Conservation (phyloP, 352 stramenopile species). For the Phytophthora foliorum region DNA sequence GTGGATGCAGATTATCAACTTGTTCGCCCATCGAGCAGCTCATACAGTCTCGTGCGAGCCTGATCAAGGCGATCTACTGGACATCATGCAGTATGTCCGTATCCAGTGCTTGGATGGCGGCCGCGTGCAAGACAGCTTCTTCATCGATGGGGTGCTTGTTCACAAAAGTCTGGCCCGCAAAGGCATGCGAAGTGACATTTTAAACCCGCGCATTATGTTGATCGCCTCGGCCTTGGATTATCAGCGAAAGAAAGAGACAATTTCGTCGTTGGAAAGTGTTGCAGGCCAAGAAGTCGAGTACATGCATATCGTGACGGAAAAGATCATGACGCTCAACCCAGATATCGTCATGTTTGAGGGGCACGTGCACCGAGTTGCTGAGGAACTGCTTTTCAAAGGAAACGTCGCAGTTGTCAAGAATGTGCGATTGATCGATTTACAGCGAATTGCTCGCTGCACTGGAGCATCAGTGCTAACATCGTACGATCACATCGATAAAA, state of each 20-base stretch:
- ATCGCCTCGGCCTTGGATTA: slow-evolving; percentile 88
- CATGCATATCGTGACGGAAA: slow-evolving; percentile 92
- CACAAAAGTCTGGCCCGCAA: slow-evolving; percentile 89
- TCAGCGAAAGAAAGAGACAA: slow-evolving; percentile 85
- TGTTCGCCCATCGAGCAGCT: slow-evolving; percentile 74
- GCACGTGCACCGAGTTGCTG: slow-evolving; percentile 86
- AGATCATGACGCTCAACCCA: slow-evolving; percentile 86
- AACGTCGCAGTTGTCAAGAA: slow-evolving; percentile 90
- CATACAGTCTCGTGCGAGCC: slow-evolving; percentile 72
- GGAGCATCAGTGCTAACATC: slow-evolving; percentile 82
- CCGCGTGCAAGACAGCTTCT: slow-evolving; percentile 84
- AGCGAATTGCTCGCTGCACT: slow-evolving; percentile 82
- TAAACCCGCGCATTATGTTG: slow-evolving; percentile 84
- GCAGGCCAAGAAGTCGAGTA: slow-evolving; percentile 90
- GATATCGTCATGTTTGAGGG: slow-evolving; percentile 90
- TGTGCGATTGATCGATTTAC: slow-evolving; percentile 78
- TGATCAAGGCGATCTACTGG: slow-evolving; percentile 76
- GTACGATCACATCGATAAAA: slow-evolving; percentile 92
- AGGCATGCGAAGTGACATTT: slow-evolving; percentile 83
- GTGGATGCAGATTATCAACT: slow-evolving; percentile 88
- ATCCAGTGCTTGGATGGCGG: slow-evolving; percentile 86
- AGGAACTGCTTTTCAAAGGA: slow-evolving; percentile 81
- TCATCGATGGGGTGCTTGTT: slow-evolving; percentile 90
- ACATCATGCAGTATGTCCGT: slow-evolving; percentile 89
- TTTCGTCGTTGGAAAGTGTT: slow-evolving; percentile 86